A percentile compares a stretch with the other conserved stretches of the same genome.
These are phyloP conservation scores for Pseudogymnoascus sp. DNA, from an alignment of 2,329 filamentous ascomycete genomes.

Conservation along the genomic window DNA sequence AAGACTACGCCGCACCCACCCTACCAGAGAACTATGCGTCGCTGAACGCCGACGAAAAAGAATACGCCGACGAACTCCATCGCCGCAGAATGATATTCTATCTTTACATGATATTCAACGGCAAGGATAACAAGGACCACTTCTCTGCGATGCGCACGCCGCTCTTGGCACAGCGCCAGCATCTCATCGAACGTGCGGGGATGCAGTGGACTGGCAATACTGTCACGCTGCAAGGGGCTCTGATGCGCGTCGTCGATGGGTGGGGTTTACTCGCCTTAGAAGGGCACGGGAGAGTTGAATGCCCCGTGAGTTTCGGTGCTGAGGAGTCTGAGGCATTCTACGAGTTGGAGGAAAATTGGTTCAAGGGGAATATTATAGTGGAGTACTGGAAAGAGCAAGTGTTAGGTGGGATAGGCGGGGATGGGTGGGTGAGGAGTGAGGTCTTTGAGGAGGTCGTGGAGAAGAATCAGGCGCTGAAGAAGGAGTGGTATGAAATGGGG, in stretches of 20 bases:
- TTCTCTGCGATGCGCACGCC: conserved; percentile 22
- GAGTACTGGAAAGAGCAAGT: conserved; percentile 20
- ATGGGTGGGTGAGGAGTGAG: conserved; percentile 25
- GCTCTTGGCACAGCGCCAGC: conserved; percentile 19
- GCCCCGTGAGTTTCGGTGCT: conserved; percentile 10
- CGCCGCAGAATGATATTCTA: conserved; percentile 27
- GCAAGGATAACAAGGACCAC: conserved; percentile 23
- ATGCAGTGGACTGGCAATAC: conserved; percentile 26
- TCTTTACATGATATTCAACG: conserved; percentile 26
- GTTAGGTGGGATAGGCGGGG: conserved; percentile 21
- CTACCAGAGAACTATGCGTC: conserved; percentile 19
- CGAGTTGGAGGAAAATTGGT: background rate
- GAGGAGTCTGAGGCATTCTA: conserved; percentile 13
- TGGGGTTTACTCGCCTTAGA: conserved; percentile 19
- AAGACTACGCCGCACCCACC: conserved; percentile 20
- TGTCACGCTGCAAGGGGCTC: conserved; percentile 23
- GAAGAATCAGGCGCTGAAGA: conserved; percentile 2
- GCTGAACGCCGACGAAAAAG: conserved; percentile 18
- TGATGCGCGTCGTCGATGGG: conserved; percentile 19
- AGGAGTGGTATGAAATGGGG: background rate
- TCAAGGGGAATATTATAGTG: conserved; percentile 13
- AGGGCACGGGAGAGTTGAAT: background rate
- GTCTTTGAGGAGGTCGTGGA: conserved; percentile 18
- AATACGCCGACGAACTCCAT: conserved; percentile 19
- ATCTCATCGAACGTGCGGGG: conserved; percentile 22